These are phyloP conservation scores for Ophiocordyceps australis DNA, from an alignment of 2,329 filamentous ascomycete species.

Conservation along the genomic window DNA sequence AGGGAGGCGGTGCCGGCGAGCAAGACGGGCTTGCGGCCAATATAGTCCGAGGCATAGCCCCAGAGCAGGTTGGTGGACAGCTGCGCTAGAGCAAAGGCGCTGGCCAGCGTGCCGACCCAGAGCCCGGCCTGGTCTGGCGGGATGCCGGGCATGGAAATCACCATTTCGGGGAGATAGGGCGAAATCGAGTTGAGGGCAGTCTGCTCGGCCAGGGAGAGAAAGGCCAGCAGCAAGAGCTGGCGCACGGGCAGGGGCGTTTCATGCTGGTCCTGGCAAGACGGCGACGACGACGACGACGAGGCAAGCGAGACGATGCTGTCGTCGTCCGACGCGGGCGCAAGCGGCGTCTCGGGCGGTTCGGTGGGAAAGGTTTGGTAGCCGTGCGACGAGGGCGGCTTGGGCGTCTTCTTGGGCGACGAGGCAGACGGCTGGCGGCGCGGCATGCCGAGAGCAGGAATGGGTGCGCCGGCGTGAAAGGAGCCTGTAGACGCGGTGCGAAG, in stretches of 20 bases:
- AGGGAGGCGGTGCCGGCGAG: constrained; percentile 69
- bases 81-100: constrained; percentile 81
- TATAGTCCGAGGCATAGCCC: constrained; percentile 40
- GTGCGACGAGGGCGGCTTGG: constrained; percentile 25
- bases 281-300: constrained; percentile 10
- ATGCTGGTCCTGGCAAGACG: constrained; percentile 14
- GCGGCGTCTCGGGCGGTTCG: constrained; percentile 48
- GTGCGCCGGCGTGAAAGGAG: constrained; percentile 33
- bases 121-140: constrained; percentile 53
- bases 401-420: no score
- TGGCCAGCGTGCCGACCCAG: constrained; percentile 82
- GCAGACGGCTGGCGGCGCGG: no score
- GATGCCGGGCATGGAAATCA: constrained; percentile 67
- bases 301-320: constrained; percentile 11
- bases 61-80: constrained; percentile 67
- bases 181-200: constrained; percentile 93
- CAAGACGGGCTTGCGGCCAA: constrained; percentile 59
- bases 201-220: constrained; percentile 85
- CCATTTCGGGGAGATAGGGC: constrained; percentile 89
- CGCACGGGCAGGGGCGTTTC: constrained; percentile 59
- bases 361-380: constrained; percentile 75
- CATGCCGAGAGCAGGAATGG: constrained; percentile 19
- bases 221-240: constrained; percentile 69
- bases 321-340: constrained; percentile 16
- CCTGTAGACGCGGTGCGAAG: constrained; percentile 17